Percentiles rank a stretch among this genome's conserved stretches.
Evolutionary conservation across 148 eudicot species (phyloP).

Genomic region (Polygonum maritimum): DNA sequence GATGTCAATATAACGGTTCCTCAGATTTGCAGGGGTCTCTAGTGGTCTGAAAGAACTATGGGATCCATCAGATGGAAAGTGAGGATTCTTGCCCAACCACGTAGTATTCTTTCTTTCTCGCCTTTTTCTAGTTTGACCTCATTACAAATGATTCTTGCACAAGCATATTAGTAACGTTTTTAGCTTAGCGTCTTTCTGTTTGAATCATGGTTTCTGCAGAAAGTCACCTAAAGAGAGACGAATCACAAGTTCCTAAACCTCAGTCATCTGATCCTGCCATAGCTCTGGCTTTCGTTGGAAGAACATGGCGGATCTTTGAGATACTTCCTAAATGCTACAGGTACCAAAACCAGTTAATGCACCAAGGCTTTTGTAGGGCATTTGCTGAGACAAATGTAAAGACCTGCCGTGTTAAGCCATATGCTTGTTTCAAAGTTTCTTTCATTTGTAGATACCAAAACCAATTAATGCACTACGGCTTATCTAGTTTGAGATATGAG

Average conservation of each 20-base stretch:
- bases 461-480: no score
- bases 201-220: slow-evolving; percentile 1
- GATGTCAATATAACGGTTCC: not conserved
- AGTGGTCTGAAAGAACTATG: not conserved
- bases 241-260: not conserved
- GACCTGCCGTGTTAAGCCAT: not conserved
- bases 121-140: not conserved
- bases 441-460: not conserved
- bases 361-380: not conserved
- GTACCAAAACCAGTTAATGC: not conserved
- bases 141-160: not conserved
- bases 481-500: not conserved
- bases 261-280: not conserved
- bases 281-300: not conserved
- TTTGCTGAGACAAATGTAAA: not conserved
- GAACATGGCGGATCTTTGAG: not conserved
- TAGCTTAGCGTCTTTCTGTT: not conserved
- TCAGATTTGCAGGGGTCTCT: not conserved
- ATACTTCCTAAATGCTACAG: slow-evolving; percentile 4
- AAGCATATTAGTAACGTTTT: not conserved
- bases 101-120: not conserved
- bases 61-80: not conserved
- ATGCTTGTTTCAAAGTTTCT: not conserved
- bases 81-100: not conserved
- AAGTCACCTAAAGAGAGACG: not conserved